A percentile compares a stretch with the other conserved stretches of the same genome.
These are phyloP conservation scores for Clitopilus passeckerianus DNA, from an alignment of 768 basidiomycete genomes.

Conservation along the genomic window DNA sequence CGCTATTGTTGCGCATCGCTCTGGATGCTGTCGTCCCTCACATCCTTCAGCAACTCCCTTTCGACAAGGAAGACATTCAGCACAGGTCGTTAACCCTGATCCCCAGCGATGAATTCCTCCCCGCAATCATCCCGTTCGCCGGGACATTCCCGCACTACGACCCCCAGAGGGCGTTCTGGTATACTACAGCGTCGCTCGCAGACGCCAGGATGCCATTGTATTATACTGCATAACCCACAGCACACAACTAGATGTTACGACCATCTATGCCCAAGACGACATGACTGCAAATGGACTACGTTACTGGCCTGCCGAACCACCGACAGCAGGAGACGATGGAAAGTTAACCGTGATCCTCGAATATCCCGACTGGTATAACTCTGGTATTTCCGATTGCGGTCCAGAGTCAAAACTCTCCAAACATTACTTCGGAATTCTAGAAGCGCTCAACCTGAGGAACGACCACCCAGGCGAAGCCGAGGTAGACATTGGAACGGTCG, in stretches of 20 bases:
- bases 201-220: neutral
- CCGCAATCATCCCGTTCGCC: too few relatives aligned
- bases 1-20: too few relatives aligned
- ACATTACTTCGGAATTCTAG: neutral
- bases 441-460: neutral
- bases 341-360: too few relatives aligned
- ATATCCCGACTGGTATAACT: neutral
- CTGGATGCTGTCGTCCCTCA: too few relatives aligned
- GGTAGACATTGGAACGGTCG: neutral
- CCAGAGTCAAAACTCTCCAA: neutral
- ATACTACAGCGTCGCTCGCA: neutral
- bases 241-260: neutral
- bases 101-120: too few relatives aligned
- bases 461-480: neutral
- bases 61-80: too few relatives aligned
- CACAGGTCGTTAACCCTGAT: too few relatives aligned
- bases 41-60: too few relatives aligned
- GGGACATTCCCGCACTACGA: too few relatives aligned
- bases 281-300: neutral
- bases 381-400: neutral
- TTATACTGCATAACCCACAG: neutral
- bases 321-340: neutral
- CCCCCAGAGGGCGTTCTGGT: neutral
- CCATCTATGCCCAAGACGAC: neutral
- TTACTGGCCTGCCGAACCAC: neutral